phyloP scores from a whole-genome alignment of 73 alveolate genomes.

The Effrenium voratum region DNA sequence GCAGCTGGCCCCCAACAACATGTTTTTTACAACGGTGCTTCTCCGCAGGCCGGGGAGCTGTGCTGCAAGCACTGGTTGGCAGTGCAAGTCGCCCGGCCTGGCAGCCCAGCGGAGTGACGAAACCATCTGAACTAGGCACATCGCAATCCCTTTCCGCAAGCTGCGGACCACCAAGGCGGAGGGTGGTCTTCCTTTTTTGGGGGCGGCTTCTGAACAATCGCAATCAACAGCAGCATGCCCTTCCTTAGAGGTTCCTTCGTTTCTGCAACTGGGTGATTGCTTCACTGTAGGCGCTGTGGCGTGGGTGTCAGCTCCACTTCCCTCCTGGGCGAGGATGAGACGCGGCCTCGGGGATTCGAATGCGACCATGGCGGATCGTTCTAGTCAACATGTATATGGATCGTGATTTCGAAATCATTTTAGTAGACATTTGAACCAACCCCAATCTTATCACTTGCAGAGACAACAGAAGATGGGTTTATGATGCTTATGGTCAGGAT shows the following conservation, averaged over 20 bases:
- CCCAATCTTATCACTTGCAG: no score
- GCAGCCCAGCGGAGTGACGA: neutral
- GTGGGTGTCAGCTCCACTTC: conserved; percentile 48
- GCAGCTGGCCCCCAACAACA: no score
- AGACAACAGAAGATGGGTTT: no score
- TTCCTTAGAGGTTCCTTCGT: no score
- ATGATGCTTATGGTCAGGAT: no score
- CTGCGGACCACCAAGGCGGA: neutral
- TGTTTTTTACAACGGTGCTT: no score
- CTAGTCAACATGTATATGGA: no score
- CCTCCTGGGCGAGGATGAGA: conserved; percentile 38
- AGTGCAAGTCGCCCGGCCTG: conserved; percentile 74
- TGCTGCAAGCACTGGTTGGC: conserved; percentile 90
- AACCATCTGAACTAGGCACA: neutral
- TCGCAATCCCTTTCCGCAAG: neutral
- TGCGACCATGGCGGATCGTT: neutral
- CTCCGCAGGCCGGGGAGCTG: conserved; percentile 64
- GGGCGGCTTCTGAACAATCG: neutral
- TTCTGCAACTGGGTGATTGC: no score
- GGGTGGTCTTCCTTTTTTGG: neutral
- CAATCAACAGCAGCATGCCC: no score
- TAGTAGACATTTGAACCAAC: no score
- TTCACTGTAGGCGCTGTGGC: conserved; percentile 90
- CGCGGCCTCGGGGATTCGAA: neutral
- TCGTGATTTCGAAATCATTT: no score